phyloP scores from a whole-genome alignment of 768 basidiomycete species.

The Aureoboletus auriporus region DNA sequence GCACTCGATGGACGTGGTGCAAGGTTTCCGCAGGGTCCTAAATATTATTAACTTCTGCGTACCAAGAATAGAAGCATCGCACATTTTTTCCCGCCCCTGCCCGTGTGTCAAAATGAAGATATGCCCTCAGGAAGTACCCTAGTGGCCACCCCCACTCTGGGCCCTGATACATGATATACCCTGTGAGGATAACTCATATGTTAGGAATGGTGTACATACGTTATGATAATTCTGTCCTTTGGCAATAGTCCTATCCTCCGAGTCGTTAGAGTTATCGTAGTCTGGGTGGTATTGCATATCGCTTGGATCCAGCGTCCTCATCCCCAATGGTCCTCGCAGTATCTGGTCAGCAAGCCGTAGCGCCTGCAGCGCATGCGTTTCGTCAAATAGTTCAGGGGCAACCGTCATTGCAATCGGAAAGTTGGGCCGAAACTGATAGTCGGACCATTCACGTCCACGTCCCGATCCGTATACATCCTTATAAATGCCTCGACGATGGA shows the following conservation, averaged over 20 bases:
- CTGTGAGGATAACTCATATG: conserved; percentile 11
- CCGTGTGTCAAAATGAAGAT: conserved; percentile 78
- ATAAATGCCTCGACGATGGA: conserved; percentile 94
- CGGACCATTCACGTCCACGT: conserved; percentile 85
- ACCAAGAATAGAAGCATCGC: conserved; percentile 16
- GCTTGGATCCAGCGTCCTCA: conserved; percentile 89
- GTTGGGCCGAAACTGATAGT: conserved; percentile 93
- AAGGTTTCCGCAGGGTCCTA: conserved; percentile 70
- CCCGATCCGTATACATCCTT: conserved; percentile 97
- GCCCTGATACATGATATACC: conserved; percentile 43
- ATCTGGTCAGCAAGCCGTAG: conserved; percentile 76
- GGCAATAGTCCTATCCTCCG: conserved; percentile 74
- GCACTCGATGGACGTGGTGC: conserved; percentile 71
- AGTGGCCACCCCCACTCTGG: conserved; percentile 96
- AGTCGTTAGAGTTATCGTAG: conserved; percentile 95
- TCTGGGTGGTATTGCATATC: conserved; percentile 88
- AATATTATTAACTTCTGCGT: not conserved
- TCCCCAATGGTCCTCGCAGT: conserved; percentile 86
- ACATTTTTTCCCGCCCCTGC: conserved; percentile 69
- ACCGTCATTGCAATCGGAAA: conserved; percentile 97
- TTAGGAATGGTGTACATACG: conserved; percentile 37
- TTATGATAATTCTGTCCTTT: conserved; percentile 96
- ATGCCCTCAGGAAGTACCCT: conserved; percentile 93
- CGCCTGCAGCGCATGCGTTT: conserved; percentile 72
- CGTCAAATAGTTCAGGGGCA: conserved; percentile 91